phyloP scores from a whole-genome alignment of 129 eudicot genomes.

The Lactuca saligna region DNA sequence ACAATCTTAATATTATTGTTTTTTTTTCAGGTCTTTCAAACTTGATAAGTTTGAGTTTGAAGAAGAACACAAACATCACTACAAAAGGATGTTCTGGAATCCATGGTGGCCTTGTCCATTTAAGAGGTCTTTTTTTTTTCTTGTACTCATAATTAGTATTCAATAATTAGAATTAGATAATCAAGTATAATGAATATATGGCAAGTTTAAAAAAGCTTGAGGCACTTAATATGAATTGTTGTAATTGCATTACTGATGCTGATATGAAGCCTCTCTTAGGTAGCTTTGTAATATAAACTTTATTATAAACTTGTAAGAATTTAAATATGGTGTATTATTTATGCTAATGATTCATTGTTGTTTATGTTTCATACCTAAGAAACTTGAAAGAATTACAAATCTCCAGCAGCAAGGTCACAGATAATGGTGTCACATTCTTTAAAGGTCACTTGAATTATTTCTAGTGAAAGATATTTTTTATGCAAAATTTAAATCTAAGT shows the following conservation, averaged over 20 bases:
- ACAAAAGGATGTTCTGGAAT: conserved; percentile 80
- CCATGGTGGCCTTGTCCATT: conserved; percentile 77
- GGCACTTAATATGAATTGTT: conserved; percentile 82
- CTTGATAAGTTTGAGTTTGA: conserved; percentile 62
- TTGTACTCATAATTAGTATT: not conserved
- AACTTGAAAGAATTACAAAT: too few species aligned
- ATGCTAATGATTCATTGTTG: too few species aligned
- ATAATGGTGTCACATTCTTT: conserved; percentile 68
- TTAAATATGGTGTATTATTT: too few species aligned
- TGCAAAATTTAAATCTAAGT: not conserved
- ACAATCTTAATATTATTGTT: too few species aligned
- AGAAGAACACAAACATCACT: conserved; percentile 61
- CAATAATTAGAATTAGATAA: not conserved
- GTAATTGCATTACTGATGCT: too few species aligned
- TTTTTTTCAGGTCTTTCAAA: conserved; percentile 55
- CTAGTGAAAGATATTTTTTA: not conserved
- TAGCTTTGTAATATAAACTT: too few species aligned
- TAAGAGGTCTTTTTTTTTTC: conserved; percentile 57
- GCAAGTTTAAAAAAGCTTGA: conserved; percentile 79
- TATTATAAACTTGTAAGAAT: too few species aligned
- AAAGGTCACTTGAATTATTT: conserved; percentile 45
- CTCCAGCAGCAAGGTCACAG: conserved; percentile 88
- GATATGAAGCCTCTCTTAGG: too few species aligned
- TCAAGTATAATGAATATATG: conserved; percentile 3
- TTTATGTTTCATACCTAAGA: too few species aligned